Base-by-base conservation (phyloP, 208 protist species). In the Trypanosomatidae sp. region DNA sequence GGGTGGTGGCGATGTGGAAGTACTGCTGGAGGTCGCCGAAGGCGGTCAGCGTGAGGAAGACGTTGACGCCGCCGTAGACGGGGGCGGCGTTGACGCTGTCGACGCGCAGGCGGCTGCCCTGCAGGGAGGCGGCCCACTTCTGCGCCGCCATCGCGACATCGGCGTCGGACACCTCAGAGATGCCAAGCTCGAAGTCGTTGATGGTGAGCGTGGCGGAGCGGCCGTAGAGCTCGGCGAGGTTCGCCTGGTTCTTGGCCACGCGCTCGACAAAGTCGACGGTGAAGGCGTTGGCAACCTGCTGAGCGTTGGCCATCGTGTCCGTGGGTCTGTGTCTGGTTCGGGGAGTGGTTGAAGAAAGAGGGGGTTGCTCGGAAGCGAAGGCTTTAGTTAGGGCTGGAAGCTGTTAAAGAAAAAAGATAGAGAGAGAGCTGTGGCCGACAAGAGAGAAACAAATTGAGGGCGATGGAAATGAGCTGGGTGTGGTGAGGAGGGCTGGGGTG, bases 161-260 rank as follows among this genome's bases (percentile, higher is more conserved):
- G 25, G 28, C 70, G 53, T 83, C 85, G 65, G 47, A 71, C 47
- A 74, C 76, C 80, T 94, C 86, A 15, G 77, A 81, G 59, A 85
- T 85, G 72, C 90, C 92, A 55, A 89, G 76, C 71, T 91, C 88
- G 66, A 93, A 94, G 84, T 97, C 92, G 84, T 88, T 91, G 77
- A 97, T 74, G 53, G 83, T 84, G 59, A 97, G 69, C 36, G 80
- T 80, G n/a, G 87, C 74, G 59, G 89, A 69, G 65, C 66, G 77
- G 73, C 79, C 80, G 80, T 94, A 95, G 76, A 95, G 73, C 15
- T 88, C 84, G 17, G 79, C 76, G 25, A 97, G 66, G 52, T 86
- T 83, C 22, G 80, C 75, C 17, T 82, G 76, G 69, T 89, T 87
- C 68, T 83, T 85, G 15, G 85, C 88, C 33, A 97, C 80, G 33